Conservation (phyloP, 129 eudicot genomes). For the Tanacetum coccineum region DNA sequence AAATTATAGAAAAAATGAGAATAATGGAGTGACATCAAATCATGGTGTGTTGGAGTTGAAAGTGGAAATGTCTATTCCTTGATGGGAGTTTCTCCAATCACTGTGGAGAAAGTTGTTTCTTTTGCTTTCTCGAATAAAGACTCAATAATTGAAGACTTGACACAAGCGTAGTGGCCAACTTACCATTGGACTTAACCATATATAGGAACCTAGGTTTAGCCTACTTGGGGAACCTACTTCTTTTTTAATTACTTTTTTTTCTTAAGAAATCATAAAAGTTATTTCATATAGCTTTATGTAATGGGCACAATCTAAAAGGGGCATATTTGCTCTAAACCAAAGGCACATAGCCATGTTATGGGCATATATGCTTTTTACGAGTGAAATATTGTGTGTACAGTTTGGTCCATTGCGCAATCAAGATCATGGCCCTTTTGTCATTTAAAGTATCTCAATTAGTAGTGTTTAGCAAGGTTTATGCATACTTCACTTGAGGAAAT, state of each 20-base stretch:
- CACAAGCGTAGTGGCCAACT: constrained; percentile 34
- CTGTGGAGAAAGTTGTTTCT: constrained; percentile 48
- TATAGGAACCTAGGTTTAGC: constrained; percentile 34
- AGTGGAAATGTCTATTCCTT: constrained; percentile 38
- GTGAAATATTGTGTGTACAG: constrained; percentile 26
- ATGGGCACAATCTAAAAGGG: constrained; percentile 35
- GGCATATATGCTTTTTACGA: constrained; percentile 36
- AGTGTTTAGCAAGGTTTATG: constrained; percentile 4
- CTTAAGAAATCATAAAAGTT: background rate
- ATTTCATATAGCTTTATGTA: constrained; percentile 25
- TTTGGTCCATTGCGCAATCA: constrained; percentile 27
- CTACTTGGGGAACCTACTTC: constrained; percentile 33
- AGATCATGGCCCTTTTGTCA: constrained; percentile 17
- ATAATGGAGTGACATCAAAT: constrained; percentile 39
- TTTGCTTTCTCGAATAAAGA: constrained; percentile 43
- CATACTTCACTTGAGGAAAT: background rate
- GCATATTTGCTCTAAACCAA: constrained; percentile 23
- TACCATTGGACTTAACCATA: constrained; percentile 44
- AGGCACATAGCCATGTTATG: constrained; percentile 34
- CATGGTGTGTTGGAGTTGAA: constrained; percentile 24
- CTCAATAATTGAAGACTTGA: constrained; percentile 46
- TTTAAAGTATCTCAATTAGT: constrained; percentile 1
- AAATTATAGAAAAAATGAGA: background rate
- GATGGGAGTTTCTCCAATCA: constrained; percentile 36
- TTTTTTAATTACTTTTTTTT: background rate